Conservation (phyloP, 176 grass and related monocot genomes). For the Lolium multiflorum region DNA sequence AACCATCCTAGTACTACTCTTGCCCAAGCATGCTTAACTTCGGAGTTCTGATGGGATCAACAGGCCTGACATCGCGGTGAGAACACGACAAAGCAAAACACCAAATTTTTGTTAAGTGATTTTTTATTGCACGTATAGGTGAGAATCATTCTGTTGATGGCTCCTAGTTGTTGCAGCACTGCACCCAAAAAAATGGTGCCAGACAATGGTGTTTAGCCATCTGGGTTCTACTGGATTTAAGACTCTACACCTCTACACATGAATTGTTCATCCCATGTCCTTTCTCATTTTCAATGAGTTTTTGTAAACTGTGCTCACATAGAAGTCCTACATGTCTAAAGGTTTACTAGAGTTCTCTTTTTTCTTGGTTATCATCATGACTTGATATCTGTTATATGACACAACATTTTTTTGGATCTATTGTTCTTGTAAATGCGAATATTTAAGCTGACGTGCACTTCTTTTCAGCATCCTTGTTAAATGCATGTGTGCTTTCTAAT, state of each 20-base stretch:
- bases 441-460: not conserved
- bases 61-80: not conserved
- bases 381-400: slow-evolving; percentile 14
- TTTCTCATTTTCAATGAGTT: not conserved
- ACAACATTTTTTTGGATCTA: not conserved
- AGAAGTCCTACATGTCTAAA: not conserved
- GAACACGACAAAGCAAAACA: slow-evolving; percentile 17
- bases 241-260: not conserved
- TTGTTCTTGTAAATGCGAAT: not conserved
- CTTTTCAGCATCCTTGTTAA: slow-evolving; percentile 12
- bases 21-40: too few species aligned
- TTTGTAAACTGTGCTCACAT: slow-evolving; percentile 23
- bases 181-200: not conserved
- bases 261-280: slow-evolving; percentile 16
- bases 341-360: not conserved
- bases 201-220: not conserved
- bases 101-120: not conserved
- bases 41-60: too few species aligned
- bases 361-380: not conserved
- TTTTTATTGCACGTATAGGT: slow-evolving; percentile 4
- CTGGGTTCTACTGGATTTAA: not conserved
- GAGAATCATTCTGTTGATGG: slow-evolving; percentile 2
- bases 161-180: not conserved
- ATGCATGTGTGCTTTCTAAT: slow-evolving; percentile 8
- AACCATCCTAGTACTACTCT: too few species aligned